Conservation (phyloP, 2,329 filamentous ascomycete genomes). For the Colletotrichum acutatum region DNA sequence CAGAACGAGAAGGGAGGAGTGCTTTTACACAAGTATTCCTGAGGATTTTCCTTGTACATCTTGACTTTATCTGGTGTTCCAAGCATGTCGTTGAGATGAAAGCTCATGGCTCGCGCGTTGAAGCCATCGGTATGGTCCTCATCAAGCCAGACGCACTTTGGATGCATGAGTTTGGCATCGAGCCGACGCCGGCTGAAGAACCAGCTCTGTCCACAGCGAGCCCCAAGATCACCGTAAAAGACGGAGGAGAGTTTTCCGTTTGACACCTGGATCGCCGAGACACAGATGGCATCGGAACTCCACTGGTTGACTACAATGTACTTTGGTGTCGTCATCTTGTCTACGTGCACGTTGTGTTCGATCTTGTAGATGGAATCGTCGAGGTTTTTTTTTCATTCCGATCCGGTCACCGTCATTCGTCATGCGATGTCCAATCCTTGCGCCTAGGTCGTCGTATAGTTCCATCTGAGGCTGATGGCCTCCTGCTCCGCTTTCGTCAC, state of each 20-base stretch:
- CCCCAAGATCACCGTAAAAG: conserved; percentile 39
- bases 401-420: conserved; percentile 3
- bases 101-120: conserved; percentile 36
- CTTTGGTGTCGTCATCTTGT: conserved; percentile 22
- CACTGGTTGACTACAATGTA: conserved; percentile 36
- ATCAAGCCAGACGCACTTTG: conserved; percentile 39
- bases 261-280: conserved; percentile 37
- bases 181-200: conserved; percentile 37
- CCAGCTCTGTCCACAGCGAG: conserved; percentile 39
- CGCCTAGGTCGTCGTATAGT: conserved; percentile 36
- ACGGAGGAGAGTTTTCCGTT: conserved; percentile 32
- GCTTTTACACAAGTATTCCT: conserved; percentile 37
- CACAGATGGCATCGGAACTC: conserved; percentile 37
- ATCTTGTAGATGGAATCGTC: conserved; percentile 23
- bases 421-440: conserved; percentile 29
- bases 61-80: conserved; percentile 31
- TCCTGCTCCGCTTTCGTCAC: background rate
- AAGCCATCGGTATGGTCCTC: conserved; percentile 30
- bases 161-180: conserved; percentile 22
- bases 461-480: conserved; percentile 35
- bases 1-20: conserved; percentile 39
- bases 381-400: background rate
- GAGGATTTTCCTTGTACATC: conserved; percentile 30
- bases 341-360: conserved; percentile 26
- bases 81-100: conserved; percentile 38